Conservation (phyloP, 2,329 filamentous ascomycete genomes). For the Aspergillus flavus region DNA sequence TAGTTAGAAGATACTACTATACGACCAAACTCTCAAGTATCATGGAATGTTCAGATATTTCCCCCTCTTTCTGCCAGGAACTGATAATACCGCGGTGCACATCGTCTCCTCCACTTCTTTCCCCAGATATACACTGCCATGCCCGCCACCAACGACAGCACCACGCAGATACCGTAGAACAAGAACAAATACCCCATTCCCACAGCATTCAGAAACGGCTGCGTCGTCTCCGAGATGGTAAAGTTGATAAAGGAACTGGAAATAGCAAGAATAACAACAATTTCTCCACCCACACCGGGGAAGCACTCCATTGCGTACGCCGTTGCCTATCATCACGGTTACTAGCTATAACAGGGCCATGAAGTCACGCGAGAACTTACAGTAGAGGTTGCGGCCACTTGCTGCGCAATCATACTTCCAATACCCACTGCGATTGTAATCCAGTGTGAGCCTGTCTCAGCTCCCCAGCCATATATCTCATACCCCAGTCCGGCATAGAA, state of each 20-base stretch:
- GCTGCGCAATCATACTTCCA: too few relatives aligned
- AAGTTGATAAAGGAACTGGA: not conserved
- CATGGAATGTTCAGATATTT: too few relatives aligned
- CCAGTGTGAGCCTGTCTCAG: not conserved
- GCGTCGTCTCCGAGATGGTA: slow-evolving; percentile 5
- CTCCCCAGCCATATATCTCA: slow-evolving; percentile 4
- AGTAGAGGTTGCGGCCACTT: too few relatives aligned
- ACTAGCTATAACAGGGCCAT: too few relatives aligned
- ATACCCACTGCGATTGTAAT: too few relatives aligned
- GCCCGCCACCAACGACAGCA: slow-evolving; percentile 1
- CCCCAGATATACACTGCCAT: slow-evolving; percentile 2
- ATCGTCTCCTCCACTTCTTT: slow-evolving; percentile 3
- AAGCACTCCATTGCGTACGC: too few relatives aligned
- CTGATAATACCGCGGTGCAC: slow-evolving; percentile 1
- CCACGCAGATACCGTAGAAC: slow-evolving; percentile 4
- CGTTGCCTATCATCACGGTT: too few relatives aligned
- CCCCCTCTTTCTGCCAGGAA: not conserved
- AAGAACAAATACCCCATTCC: slow-evolving; percentile 1
- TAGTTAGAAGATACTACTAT: too few relatives aligned
- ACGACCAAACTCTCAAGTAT: too few relatives aligned
- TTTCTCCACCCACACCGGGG: too few relatives aligned
- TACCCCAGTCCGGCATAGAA: slow-evolving; percentile 1
- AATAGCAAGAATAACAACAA: too few relatives aligned
- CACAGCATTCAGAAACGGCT: slow-evolving; percentile 2
- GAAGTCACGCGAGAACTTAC: too few relatives aligned